phyloP scores from a whole-genome alignment of 2,329 filamentous ascomycete genomes.

The Fusarium sp. region DNA sequence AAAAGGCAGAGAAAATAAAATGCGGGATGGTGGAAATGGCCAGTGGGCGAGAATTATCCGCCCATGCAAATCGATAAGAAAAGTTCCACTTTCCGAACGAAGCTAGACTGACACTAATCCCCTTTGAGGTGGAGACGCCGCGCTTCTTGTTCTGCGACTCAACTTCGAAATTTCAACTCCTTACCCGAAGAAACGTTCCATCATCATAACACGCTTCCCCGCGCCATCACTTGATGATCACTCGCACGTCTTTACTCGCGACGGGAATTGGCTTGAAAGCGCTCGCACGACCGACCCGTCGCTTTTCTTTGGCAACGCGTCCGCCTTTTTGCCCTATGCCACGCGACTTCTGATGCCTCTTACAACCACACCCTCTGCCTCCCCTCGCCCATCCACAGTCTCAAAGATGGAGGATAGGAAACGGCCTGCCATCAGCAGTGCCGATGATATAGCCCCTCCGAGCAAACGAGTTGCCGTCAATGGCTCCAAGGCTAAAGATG shows the following conservation, averaged over 20 bases:
- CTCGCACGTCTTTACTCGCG: constrained; percentile 45
- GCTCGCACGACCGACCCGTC: constrained; percentile 42
- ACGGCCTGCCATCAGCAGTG: constrained; percentile 83
- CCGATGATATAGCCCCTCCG: constrained; percentile 86
- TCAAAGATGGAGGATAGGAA: constrained; percentile 99
- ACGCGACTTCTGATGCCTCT: constrained; percentile 81
- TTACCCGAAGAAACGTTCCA: constrained; percentile 48
- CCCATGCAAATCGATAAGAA: constrained; percentile 47
- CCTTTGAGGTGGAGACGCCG: constrained; percentile 29
- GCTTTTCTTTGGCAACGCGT: constrained; percentile 48
- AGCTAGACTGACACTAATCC: constrained; percentile 49
- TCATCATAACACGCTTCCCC: constrained; percentile 47
- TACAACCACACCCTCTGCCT: constrained; percentile 77
- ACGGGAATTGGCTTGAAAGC: constrained; percentile 50
- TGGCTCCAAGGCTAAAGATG: constrained; percentile 70
- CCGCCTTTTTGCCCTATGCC: constrained; percentile 52
- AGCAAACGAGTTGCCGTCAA: constrained; percentile 93
- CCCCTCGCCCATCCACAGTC: constrained; percentile 81
- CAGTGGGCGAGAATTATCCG: constrained; percentile 48
- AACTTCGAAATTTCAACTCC: constrained; percentile 59
- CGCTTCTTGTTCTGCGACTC: constrained; percentile 52
- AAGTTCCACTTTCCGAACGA: constrained; percentile 31
- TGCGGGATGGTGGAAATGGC: constrained; percentile 41
- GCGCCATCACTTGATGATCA: constrained; percentile 50
- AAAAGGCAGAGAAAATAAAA: constrained; percentile 47